Percentiles rank a stretch among this genome's conserved stretches.
These are phyloP conservation scores for Ogataea ganodermae DNA, from an alignment of 805 yeast species.

Conservation along the genomic window DNA sequence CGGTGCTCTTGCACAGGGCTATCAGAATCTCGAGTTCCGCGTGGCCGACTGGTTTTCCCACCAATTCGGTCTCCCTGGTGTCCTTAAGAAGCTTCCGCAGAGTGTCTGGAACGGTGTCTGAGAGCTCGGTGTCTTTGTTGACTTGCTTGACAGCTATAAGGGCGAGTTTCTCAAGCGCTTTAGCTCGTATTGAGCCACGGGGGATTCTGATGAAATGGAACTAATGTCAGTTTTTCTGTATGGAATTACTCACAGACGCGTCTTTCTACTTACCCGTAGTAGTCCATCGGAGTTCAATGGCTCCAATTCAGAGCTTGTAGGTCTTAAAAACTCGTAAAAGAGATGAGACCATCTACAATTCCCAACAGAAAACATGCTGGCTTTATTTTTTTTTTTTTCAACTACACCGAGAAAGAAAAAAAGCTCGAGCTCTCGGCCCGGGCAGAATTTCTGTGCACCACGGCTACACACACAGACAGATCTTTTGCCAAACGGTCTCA, in stretches of 20 bases:
- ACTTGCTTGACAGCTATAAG: slow-evolving; percentile 31
- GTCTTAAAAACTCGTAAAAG: neutral
- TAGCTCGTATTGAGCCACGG: slow-evolving; percentile 38
- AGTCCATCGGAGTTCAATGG: neutral
- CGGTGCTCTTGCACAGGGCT: slow-evolving; percentile 54
- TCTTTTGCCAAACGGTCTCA: neutral
- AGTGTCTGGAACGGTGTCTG: slow-evolving; percentile 27
- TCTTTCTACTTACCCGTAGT: slow-evolving; percentile 6
- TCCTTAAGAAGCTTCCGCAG: slow-evolving; percentile 25
- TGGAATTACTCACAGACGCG: neutral
- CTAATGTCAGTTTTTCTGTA: neutral
- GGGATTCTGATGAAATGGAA: slow-evolving; percentile 30
- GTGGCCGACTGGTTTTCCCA: slow-evolving; percentile 21
- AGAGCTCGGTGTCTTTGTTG: slow-evolving; percentile 18
- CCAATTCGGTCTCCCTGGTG: slow-evolving; percentile 17
- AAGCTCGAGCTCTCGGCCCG: neutral
- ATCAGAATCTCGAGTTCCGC: slow-evolving; percentile 53
- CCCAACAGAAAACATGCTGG: slow-evolving; percentile 6
- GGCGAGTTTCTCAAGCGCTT: slow-evolving; percentile 41
- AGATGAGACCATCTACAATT: neutral
- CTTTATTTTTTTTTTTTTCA: neutral
- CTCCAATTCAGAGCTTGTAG: neutral
- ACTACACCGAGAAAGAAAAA: neutral
- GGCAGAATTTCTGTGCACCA: slow-evolving; percentile 1
- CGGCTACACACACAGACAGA: neutral